Conservation (phyloP, 805 yeast genomes). For the Blastobotrys terrestris region DNA sequence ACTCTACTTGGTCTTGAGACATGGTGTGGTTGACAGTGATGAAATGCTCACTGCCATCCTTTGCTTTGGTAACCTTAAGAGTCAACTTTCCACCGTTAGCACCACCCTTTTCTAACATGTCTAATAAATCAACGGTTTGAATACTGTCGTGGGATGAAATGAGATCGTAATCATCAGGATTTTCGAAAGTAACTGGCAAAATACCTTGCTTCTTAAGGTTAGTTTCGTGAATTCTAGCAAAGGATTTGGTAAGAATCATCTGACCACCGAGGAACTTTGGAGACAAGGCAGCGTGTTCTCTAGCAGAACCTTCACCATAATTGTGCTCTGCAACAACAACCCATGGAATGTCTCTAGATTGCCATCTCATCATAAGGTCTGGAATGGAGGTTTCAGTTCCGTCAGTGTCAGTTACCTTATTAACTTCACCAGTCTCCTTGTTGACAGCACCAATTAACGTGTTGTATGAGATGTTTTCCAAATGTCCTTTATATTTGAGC, state of each 20-base stretch:
- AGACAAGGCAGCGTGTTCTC: slow-evolving; percentile 97
- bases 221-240: slow-evolving; percentile 98
- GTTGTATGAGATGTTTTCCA: slow-evolving; percentile 91
- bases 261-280: slow-evolving; percentile 93
- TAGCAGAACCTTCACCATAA: slow-evolving; percentile 98
- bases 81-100: slow-evolving; percentile 78
- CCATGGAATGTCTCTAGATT: slow-evolving; percentile 80
- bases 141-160: slow-evolving; percentile 71
- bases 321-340: slow-evolving; percentile 94
- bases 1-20: slow-evolving; percentile 93
- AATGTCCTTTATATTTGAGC: slow-evolving; percentile 97
- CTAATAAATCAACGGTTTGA: slow-evolving; percentile 66
- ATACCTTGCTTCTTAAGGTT: slow-evolving; percentile 97
- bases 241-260: slow-evolving; percentile 83
- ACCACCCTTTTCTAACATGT: slow-evolving; percentile 75
- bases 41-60: slow-evolving; percentile 59
- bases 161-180: slow-evolving; percentile 83
- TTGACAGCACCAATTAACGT: slow-evolving; percentile 96
- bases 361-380: slow-evolving; percentile 96
- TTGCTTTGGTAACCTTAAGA: slow-evolving; percentile 63
- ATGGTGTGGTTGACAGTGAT: slow-evolving; percentile 87
- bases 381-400: slow-evolving; percentile 78
- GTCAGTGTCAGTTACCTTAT: slow-evolving; percentile 80
- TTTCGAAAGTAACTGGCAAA: slow-evolving; percentile 87
- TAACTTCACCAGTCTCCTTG: slow-evolving; percentile 94